Conservation (phyloP, 2,329 filamentous ascomycete genomes). For the Phialocephala subalpina region DNA sequence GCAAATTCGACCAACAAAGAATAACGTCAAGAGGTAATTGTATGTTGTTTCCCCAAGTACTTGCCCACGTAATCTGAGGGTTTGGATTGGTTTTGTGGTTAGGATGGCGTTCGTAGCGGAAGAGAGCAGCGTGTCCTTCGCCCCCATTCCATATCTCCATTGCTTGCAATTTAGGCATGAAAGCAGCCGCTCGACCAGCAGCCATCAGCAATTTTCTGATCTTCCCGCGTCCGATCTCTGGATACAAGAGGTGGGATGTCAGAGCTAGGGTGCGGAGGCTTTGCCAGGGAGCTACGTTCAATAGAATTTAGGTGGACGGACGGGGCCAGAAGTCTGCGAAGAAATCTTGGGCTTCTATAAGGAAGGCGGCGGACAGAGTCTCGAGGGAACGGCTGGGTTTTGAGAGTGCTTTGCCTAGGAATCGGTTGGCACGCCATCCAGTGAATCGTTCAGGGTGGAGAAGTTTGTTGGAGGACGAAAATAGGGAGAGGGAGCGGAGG, state of each 20-base stretch:
- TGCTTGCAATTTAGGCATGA: conserved; percentile 29
- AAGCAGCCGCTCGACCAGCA: conserved; percentile 23
- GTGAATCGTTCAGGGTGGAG: conserved; percentile 16
- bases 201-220: conserved; percentile 25
- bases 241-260: conserved; percentile 27
- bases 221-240: conserved; percentile 11
- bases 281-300: conserved; percentile 25
- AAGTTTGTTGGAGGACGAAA: conserved; percentile 28
- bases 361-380: conserved; percentile 27
- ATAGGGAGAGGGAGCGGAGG: conserved; percentile 26
- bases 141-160: conserved; percentile 33
- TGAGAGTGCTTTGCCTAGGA: conserved; percentile 17
- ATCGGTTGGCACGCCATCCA: too few relatives aligned
- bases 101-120: too few relatives aligned
- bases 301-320: conserved; percentile 21
- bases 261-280: conserved; percentile 26
- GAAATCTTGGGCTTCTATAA: conserved; percentile 31
- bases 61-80: conserved; percentile 24
- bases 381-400: conserved; percentile 23
- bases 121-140: conserved; percentile 25
- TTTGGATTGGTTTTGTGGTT: conserved; percentile 20
- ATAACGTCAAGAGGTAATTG: conserved; percentile 20
- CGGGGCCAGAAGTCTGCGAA: conserved; percentile 25
- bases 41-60: conserved; percentile 22
- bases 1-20: conserved; percentile 23